These are phyloP conservation scores for Pseudogymnoascus sp. DNA, from an alignment of 2,329 filamentous ascomycete genomes.

Conservation along the genomic window DNA sequence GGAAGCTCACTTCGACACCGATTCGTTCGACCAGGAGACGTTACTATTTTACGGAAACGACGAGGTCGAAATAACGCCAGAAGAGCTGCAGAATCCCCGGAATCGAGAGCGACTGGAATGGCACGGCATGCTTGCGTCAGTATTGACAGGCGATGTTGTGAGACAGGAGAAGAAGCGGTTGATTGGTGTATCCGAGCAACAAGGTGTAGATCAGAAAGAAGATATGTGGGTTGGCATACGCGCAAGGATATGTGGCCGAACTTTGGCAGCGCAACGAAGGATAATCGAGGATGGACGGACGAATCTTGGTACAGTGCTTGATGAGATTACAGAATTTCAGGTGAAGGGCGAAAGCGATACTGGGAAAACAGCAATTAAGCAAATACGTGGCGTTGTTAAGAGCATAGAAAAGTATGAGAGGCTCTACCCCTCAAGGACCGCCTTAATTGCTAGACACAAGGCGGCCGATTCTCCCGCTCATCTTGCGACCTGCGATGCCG, in stretches of 20 bases:
- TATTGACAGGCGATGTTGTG: constrained; percentile 92
- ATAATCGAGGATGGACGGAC: constrained; percentile 78
- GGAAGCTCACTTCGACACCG: constrained; percentile 71
- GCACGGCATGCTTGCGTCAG: constrained; percentile 95
- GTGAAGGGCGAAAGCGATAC: constrained; percentile 90
- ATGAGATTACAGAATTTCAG: constrained; percentile 85
- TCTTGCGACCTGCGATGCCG: constrained; percentile 73
- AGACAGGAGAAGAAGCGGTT: constrained; percentile 95
- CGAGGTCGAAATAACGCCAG: constrained; percentile 76
- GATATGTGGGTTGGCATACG: constrained; percentile 85
- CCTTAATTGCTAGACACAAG: constrained; percentile 67
- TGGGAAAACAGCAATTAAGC: constrained; percentile 73
- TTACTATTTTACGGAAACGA: constrained; percentile 90
- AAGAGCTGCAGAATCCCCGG: constrained; percentile 79
- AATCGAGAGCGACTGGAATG: constrained; percentile 90
- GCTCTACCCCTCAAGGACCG: constrained; percentile 72
- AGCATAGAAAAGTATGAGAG: constrained; percentile 86
- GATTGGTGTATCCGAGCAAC: constrained; percentile 63
- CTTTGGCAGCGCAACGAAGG: constrained; percentile 73
- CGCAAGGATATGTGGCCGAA: constrained; percentile 74
- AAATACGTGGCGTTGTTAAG: constrained; percentile 80
- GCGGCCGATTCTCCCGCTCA: constrained; percentile 69
- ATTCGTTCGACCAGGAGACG: constrained; percentile 83
- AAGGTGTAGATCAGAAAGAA: constrained; percentile 56
- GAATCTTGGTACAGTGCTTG: constrained; percentile 64